Conservation (phyloP, 192 early-diverging fungal genomes). For the Pilaira anomala region DNA sequence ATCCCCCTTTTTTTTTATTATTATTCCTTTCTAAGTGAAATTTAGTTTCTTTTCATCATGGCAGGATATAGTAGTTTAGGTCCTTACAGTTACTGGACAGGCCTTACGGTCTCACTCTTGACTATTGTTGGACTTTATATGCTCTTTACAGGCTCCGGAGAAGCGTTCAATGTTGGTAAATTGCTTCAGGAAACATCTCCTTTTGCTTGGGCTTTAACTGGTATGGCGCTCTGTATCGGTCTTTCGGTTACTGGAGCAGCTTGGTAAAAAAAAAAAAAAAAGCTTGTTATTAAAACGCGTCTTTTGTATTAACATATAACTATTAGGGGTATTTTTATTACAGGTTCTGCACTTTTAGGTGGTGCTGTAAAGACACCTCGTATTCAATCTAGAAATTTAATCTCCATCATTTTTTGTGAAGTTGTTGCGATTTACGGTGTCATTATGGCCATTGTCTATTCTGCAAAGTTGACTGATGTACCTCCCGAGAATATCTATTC, state of each 20-base stretch:
- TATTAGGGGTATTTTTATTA: slow-evolving; percentile 90
- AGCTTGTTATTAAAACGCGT: not conserved
- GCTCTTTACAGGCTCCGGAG: slow-evolving; percentile 82
- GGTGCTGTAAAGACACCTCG: slow-evolving; percentile 87
- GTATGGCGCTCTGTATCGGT: slow-evolving; percentile 81
- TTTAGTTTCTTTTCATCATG: slow-evolving; percentile 6
- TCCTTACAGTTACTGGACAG: slow-evolving; percentile 7
- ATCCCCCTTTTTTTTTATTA: slow-evolving; percentile 6
- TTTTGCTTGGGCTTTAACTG: slow-evolving; percentile 85
- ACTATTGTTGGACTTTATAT: slow-evolving; percentile 74
- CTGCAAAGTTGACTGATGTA: slow-evolving; percentile 73
- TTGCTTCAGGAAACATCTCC: slow-evolving; percentile 77
- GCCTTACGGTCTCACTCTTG: slow-evolving; percentile 32
- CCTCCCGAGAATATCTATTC: slow-evolving; percentile 44
- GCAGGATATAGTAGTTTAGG: slow-evolving; percentile 1
- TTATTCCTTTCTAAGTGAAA: not conserved
- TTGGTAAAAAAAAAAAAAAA: slow-evolving; percentile 54
- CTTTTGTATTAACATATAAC: too few relatives aligned
- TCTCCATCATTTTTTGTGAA: slow-evolving; percentile 99
- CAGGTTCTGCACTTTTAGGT: slow-evolving; percentile 86
- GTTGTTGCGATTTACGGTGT: slow-evolving; percentile 99
- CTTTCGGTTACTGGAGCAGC: slow-evolving; percentile 91
- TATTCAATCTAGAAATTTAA: slow-evolving; percentile 95
- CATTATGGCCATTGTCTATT: slow-evolving; percentile 97
- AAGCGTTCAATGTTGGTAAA: slow-evolving; percentile 83